A percentile compares a stretch with the other conserved stretches of the same genome.
Evolutionary conservation across 371 early-diverging fungal genomes (phyloP).

Genomic region (Haplosporangium sp.): DNA sequence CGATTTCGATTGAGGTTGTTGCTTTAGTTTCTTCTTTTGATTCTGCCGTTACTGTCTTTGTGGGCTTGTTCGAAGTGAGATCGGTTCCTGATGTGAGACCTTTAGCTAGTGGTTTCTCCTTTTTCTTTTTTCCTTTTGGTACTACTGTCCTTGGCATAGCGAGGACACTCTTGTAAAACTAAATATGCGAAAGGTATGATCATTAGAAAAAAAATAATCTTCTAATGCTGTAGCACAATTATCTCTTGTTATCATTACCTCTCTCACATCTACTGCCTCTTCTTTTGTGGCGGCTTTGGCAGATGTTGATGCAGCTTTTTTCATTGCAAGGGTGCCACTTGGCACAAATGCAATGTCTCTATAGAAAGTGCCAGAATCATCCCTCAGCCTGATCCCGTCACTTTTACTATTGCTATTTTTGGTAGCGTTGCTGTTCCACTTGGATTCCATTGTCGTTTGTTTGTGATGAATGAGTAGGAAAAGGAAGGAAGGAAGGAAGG

Average conservation of each 20-base stretch:
- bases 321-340: constrained; percentile 25
- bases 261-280: constrained; percentile 25
- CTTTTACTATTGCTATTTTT: background rate
- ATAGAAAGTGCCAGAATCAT: constrained; percentile 33
- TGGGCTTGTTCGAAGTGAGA: background rate
- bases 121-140: background rate
- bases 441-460: constrained; percentile 3
- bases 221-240: background rate
- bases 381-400: constrained; percentile 20
- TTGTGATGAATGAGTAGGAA: background rate
- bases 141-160: constrained; percentile 29
- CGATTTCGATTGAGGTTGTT: background rate
- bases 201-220: background rate
- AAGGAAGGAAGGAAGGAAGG: background rate
- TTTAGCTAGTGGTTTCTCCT: background rate
- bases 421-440: background rate
- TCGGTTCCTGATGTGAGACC: background rate
- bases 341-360: constrained; percentile 46
- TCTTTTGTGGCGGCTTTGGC: constrained; percentile 4
- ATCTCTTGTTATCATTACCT: constrained; percentile 12
- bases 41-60: background rate
- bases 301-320: constrained; percentile 3
- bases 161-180: constrained; percentile 44
- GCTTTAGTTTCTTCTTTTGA: background rate
- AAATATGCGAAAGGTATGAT: background rate